Evolutionary conservation across 768 basidiomycete species (phyloP).

Genomic region (Hygrocybe coccinea): DNA sequence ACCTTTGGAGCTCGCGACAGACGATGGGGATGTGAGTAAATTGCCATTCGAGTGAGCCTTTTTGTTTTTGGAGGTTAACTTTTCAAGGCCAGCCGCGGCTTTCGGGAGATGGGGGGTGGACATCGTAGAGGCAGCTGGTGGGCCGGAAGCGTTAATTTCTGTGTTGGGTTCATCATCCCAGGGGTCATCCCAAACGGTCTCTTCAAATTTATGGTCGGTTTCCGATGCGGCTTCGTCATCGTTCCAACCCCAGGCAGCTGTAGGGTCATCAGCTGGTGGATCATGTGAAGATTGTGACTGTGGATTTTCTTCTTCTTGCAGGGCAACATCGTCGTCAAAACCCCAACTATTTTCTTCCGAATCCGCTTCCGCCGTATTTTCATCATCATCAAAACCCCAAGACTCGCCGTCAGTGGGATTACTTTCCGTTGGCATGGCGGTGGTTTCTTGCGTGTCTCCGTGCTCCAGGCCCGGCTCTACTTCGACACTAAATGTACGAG

Average conservation of each 20-base stretch:
- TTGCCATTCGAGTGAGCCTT: slow-evolving; percentile 28
- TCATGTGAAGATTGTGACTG: slow-evolving; percentile 3
- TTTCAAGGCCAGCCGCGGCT: slow-evolving; percentile 54
- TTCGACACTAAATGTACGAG: slow-evolving; percentile 41
- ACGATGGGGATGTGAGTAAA: slow-evolving; percentile 14
- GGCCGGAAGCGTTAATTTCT: slow-evolving; percentile 25
- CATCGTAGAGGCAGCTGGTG: slow-evolving; percentile 28
- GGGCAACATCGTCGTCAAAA: slow-evolving; percentile 44
- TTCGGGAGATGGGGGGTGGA: slow-evolving; percentile 34
- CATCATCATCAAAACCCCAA: slow-evolving; percentile 50
- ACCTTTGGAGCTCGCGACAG: slow-evolving; percentile 20
- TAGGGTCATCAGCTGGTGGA: slow-evolving; percentile 35
- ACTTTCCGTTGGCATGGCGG: slow-evolving; percentile 27
- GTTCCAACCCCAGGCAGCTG: slow-evolving; percentile 77
- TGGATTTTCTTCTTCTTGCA: slow-evolving; percentile 10
- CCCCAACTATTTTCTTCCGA: slow-evolving; percentile 44
- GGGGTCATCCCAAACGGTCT: slow-evolving; percentile 60
- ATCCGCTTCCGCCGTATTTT: slow-evolving; percentile 28
- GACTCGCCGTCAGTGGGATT: slow-evolving; percentile 26
- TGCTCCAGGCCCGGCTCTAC: slow-evolving; percentile 31
- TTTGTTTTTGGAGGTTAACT: slow-evolving; percentile 52
- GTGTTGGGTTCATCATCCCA: slow-evolving; percentile 50
- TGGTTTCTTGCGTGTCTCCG: slow-evolving; percentile 27
- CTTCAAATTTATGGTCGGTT: slow-evolving; percentile 32
- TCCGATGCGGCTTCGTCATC: slow-evolving; percentile 39